Evolutionary conservation across 2,329 filamentous ascomycete species (phyloP).

Genomic region (Mariannaea elegans): DNA sequence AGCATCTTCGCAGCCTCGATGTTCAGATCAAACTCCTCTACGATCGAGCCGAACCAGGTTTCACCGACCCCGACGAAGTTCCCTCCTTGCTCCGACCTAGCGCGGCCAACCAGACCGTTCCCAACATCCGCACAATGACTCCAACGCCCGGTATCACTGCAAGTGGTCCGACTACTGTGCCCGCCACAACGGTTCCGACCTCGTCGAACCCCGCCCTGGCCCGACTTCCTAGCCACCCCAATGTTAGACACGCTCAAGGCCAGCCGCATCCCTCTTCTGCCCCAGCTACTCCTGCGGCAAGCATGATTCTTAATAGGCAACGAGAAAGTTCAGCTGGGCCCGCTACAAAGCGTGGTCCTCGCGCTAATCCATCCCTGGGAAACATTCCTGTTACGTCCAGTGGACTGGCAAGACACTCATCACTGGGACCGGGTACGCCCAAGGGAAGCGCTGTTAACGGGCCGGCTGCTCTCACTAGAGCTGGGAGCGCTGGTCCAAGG

Average conservation of each 20-base stretch:
- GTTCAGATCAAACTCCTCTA: constrained; percentile 68
- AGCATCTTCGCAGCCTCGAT: constrained; percentile 71
- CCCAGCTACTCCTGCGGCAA: constrained; percentile 68
- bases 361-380: constrained; percentile 57
- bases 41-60: constrained; percentile 69
- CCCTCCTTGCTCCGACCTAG: constrained; percentile 69
- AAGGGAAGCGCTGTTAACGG: constrained; percentile 51
- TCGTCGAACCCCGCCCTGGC: constrained; percentile 53
- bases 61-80: constrained; percentile 69
- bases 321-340: constrained; percentile 68
- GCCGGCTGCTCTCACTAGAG: constrained; percentile 51
- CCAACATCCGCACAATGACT: constrained; percentile 53
- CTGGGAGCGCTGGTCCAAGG: constrained; percentile 69
- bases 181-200: constrained; percentile 37
- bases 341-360: constrained; percentile 62
- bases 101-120: constrained; percentile 59
- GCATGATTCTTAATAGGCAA: constrained; percentile 66
- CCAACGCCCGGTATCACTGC: constrained; percentile 49
- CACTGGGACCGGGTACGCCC: constrained; percentile 69
- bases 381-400: constrained; percentile 62
- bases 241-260: constrained; percentile 60
- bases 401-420: constrained; percentile 68
- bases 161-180: constrained; percentile 37
- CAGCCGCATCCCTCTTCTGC: constrained; percentile 64
- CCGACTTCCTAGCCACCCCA: constrained; percentile 53